These are phyloP conservation scores for Amanita subjunquillea DNA, from an alignment of 768 basidiomycete genomes.

Conservation along the genomic window DNA sequence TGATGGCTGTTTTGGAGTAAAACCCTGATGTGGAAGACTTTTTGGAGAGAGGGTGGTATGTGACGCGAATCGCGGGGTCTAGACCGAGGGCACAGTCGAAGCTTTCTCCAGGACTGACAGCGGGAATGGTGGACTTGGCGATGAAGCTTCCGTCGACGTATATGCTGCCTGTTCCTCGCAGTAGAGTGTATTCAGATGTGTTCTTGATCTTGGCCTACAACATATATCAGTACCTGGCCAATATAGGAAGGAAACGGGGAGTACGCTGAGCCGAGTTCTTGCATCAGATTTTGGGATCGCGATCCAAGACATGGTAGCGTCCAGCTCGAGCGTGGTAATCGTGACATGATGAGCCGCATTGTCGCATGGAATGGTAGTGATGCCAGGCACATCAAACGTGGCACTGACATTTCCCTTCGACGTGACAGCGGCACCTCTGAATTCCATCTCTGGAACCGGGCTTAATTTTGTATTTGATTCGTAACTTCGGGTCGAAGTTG, in stretches of 20 bases:
- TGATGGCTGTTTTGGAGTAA: too few species aligned
- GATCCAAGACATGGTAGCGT: slow-evolving; percentile 25
- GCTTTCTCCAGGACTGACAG: slow-evolving; percentile 24
- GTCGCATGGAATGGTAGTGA: slow-evolving; percentile 22
- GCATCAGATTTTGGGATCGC: slow-evolving; percentile 24
- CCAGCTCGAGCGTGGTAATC: slow-evolving; percentile 19
- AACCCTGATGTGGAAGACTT: too few species aligned
- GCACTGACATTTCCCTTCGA: slow-evolving; percentile 21
- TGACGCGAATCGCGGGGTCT: slow-evolving; percentile 27
- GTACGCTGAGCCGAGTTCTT: slow-evolving; percentile 21
- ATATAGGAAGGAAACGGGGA: not conserved
- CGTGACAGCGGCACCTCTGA: slow-evolving; percentile 7
- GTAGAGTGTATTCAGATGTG: slow-evolving; percentile 25
- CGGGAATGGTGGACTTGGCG: slow-evolving; percentile 20
- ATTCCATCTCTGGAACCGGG: not conserved
- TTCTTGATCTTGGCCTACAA: slow-evolving; percentile 27
- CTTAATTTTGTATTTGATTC: not conserved
- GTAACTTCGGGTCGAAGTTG: not conserved
- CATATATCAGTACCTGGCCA: not conserved
- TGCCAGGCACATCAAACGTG: slow-evolving; percentile 22
- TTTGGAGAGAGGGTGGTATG: slow-evolving; percentile 26
- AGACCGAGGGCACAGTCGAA: slow-evolving; percentile 31
- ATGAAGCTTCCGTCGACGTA: slow-evolving; percentile 34
- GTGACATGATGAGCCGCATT: slow-evolving; percentile 20
- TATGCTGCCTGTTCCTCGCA: slow-evolving; percentile 24